Evolutionary conservation across 805 yeast genomes (phyloP), one percentile per base, ranked within the genome.

Genomic region (Wickerhamomyces rabaulensis): DNA sequence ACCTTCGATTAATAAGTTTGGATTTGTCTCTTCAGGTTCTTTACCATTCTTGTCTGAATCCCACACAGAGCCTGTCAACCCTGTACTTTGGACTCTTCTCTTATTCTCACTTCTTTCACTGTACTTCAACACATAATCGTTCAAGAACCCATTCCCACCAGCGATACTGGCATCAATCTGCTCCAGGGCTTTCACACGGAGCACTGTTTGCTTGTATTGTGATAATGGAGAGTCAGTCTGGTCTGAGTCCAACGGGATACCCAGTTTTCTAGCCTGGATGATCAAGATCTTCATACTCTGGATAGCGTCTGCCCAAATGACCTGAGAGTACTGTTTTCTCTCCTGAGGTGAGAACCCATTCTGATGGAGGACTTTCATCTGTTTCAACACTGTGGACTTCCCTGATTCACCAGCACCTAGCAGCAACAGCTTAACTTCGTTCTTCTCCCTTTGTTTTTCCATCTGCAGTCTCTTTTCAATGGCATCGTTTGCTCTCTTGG

Each of bases 321-420:
- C 87, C 54, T 89, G 90, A 3, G 86, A 65, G 63, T 90, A 94
- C 62, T 87, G 91, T 39, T 72, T 57, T 44, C 96, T 73, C 64
- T 94, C 98, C 52, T 81, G 85, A 42, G 76, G 77, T 1, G 86
- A 72, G 67, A 92, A 94, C 2, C 96, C 95, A 39, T 86, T 84
- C 49, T 88, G 86, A 62, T 94, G 97, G 38, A 90, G 65, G 16
- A 94, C 71, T 55, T 86, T 80, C 80, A 91, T 76, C 63, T 91
- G 97, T 64, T 91, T 91, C 53, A 91, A 68, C 7, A 91, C 96
- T 0, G 98, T 91, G 2, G 96, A 86, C 62, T 91, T 91, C 6
- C 98, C 97, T 43, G 92, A 82, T 62, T 91, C 98, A 5, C 97
- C 98, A 0, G 98, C 87, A 38, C 98, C 97, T 31, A 90, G 67